Base-by-base conservation (phyloP, 805 yeast genomes). In the Wickerhamiella spandovensis region DNA sequence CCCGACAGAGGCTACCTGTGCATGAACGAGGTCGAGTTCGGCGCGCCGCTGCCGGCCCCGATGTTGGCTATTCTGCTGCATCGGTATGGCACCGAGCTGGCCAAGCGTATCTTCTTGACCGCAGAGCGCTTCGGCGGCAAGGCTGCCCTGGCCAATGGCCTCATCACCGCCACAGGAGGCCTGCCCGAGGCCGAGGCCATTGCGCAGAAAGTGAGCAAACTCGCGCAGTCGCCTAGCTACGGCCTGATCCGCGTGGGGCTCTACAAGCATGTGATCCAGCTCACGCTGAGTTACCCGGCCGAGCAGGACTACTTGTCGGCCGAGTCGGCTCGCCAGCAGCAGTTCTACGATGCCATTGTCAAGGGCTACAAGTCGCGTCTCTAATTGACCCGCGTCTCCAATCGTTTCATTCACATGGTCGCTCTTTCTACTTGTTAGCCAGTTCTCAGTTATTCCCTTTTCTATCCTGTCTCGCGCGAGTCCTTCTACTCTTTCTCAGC, bases 81-180 rank as follows among this genome's bases (percentile, higher is more conserved):
- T 49, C 61, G 64, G 47, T 57, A 53, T 23, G 66, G 70, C 13
- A 52, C 58, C n/a, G 56, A 46, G 44, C 46, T 56, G 3, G 57
- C 64, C 43, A 65, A 63, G 41, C 58, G 59, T 51, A 61, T 64
- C 44, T 61, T 61, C 23, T 51, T 65, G 32, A 59, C 61, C 25
- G 72, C 67, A 17, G 63, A 64, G 38, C 53, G 72, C 30, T 67
- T 64, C 55, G 45, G 65, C 3, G 66, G 63, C 3, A 86, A 88
- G 61, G 97, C 89, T 59, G 95, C 97, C 0, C 72, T 89, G 52
- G 87, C 89, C 65, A 95, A 86, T 67, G 97, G 64, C 1, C 45
- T 68, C 7, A 57, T 68, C 43, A 64, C 67, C 43, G 62, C 60
- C 1, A 53, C 57, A 30, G 72, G 72, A 7, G 65, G 59, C n/a